Base-by-base conservation (phyloP, 2,329 filamentous ascomycete species). In the Cladosporium cucumerinum region DNA sequence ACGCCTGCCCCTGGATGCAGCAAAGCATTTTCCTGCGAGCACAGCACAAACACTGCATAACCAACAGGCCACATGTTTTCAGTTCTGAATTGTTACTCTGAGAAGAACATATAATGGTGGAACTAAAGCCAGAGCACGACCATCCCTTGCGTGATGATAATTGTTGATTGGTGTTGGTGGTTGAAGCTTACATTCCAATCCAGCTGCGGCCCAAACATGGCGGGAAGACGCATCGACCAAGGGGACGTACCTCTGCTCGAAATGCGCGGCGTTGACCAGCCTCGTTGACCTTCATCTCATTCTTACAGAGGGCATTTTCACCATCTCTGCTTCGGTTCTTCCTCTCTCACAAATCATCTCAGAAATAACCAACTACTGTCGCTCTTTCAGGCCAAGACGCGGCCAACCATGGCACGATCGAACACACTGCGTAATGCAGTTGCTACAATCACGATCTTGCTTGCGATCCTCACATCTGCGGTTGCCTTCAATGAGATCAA, bases 171-270 rank as follows among this genome's bases (percentile, higher is more conserved):
- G 39, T n/a, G 5, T 21, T 46, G 8, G 39, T 46, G 39, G 39
- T 39, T 57, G n/a, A 25, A n/a, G 32, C 32, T 57, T 36, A 61
- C 59, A 61, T 61, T 61, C 59, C 59, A 61, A 30, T 16, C 48
- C 46, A 52, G 48, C 30, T 61, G 21, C 39, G 59, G 28, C 12
- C 23, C 39, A 46, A 61, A 61, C 59, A 61, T 61, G 59, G 59
- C 59, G 54, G 46, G 32, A 16, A 43, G 59, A 43, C 59, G 59
- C 59, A 48, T 61, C 39, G 39, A n/a, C 57, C 54, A 32, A 57
- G 18, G 54, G 21, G 39, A 21, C 18, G 18, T 21, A 43, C 36
- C 36, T 43, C 7, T 6, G 16, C 39, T 10, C n/a, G 39, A 21
- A 46, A 46, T 46, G 39, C 8, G 23, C 39, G n/a, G n/a, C 39